A percentile compares a stretch with the other conserved stretches of the same genome.
Conservation (phyloP, 768 basidiomycete species). For the Suillus tomentosus region DNA sequence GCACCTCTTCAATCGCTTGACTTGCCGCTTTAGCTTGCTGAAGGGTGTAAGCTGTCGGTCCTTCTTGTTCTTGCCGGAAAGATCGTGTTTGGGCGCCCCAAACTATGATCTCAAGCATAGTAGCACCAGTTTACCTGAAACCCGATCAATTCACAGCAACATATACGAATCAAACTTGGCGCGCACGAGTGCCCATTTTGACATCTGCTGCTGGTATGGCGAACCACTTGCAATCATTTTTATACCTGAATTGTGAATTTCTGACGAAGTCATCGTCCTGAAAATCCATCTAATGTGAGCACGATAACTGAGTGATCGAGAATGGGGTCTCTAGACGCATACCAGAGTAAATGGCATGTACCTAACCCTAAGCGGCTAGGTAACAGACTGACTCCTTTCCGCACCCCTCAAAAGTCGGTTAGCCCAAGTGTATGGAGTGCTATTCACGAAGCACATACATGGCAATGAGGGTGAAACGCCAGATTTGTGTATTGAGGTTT, state of each 20-base stretch:
- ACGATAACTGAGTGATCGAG: background rate
- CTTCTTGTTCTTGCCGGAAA: background rate
- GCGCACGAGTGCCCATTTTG: background rate
- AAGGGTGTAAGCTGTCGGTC: background rate
- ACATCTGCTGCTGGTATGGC: background rate
- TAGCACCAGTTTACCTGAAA: background rate
- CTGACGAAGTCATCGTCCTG: background rate
- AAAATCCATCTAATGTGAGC: background rate
- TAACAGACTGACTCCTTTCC: background rate
- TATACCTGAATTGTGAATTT: background rate
- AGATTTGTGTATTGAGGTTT: conserved; percentile 22
- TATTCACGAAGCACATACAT: conserved; percentile 19
- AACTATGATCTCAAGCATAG: background rate
- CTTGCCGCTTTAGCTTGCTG: background rate
- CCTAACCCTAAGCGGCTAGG: conserved; percentile 12
- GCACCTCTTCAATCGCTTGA: background rate
- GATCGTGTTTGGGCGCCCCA: background rate
- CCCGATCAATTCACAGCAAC: background rate
- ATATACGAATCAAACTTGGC: background rate
- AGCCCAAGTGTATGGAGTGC: background rate
- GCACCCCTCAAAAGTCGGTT: background rate
- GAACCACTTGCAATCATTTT: background rate
- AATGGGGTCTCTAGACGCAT: background rate
- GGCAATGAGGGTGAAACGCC: conserved; percentile 18
- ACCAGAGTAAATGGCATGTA: conserved; percentile 7